phyloP scores from a whole-genome alignment of 345 rosid genomes.

The Populus davidiana region DNA sequence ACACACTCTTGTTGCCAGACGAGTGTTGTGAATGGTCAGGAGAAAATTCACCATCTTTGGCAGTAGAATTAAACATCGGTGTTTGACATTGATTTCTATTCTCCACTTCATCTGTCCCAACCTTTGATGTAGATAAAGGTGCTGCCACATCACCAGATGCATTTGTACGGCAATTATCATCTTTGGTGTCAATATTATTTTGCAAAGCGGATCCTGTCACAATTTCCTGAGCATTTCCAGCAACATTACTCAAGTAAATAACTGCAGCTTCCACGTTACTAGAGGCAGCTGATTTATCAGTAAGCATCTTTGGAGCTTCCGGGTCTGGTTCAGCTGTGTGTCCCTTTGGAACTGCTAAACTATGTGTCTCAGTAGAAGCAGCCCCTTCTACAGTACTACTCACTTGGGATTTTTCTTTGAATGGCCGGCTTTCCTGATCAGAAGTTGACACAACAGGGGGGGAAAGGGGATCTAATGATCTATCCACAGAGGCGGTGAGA shows the following conservation, averaged over 20 bases:
- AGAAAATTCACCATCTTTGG: slow-evolving; percentile 35
- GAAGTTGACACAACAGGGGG: slow-evolving; percentile 36
- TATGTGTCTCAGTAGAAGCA: slow-evolving; percentile 30
- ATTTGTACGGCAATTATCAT: slow-evolving; percentile 16
- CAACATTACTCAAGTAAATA: slow-evolving; percentile 37
- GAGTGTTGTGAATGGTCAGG: slow-evolving; percentile 36
- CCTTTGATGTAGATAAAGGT: slow-evolving; percentile 31
- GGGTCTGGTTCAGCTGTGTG: slow-evolving; percentile 39
- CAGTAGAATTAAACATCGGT: slow-evolving; percentile 15
- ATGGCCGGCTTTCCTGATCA: slow-evolving; percentile 38
- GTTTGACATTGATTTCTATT: slow-evolving; percentile 25
- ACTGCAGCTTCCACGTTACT: slow-evolving; percentile 37
- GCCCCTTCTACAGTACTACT: slow-evolving; percentile 21
- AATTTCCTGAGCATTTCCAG: slow-evolving; percentile 28
- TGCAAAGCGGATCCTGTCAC: slow-evolving; percentile 24
- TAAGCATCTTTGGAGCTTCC: slow-evolving; percentile 27
- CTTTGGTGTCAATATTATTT: slow-evolving; percentile 38
- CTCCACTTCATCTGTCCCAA: slow-evolving; percentile 26
- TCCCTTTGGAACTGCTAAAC: slow-evolving; percentile 28
- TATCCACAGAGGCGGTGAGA: slow-evolving; percentile 26
- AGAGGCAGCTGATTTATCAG: slow-evolving; percentile 34
- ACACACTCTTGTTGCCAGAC: slow-evolving; percentile 34
- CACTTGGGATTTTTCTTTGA: slow-evolving; percentile 32
- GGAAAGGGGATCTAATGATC: slow-evolving; percentile 30
- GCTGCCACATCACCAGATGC: slow-evolving; percentile 27